Percentiles rank a stretch among this genome's conserved stretches.
These are phyloP conservation scores for Aspergillus carbonarius DNA, from an alignment of 2,329 filamentous ascomycete species.

Conservation along the genomic window DNA sequence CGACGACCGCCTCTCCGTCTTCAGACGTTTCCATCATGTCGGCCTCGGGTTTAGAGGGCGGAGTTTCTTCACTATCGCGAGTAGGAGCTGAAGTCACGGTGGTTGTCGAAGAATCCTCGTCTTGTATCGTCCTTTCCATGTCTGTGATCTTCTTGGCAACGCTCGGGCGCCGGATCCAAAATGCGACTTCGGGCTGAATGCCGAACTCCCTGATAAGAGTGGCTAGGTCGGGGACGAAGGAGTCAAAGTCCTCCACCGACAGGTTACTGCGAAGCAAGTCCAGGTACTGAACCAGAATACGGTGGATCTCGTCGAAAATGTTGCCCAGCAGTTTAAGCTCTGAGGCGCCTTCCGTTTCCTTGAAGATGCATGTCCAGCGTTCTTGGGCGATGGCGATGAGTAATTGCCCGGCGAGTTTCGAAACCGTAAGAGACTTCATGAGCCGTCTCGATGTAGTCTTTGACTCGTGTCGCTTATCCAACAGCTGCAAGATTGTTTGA, in stretches of 20 bases:
- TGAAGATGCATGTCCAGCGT: constrained; percentile 80
- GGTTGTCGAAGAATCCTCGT: constrained; percentile 19
- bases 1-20: constrained; percentile 21
- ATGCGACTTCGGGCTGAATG: constrained; percentile 76
- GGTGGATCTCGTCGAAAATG: constrained; percentile 85
- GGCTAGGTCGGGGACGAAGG: constrained; percentile 71
- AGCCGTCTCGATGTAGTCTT: constrained; percentile 74
- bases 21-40: constrained; percentile 38
- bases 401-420: constrained; percentile 74
- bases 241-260: constrained; percentile 72
- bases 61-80: constrained; percentile 25
- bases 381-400: constrained; percentile 91
- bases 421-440: constrained; percentile 74
- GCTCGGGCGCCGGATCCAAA: constrained; percentile 75
- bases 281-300: constrained; percentile 81
- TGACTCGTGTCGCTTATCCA: constrained; percentile 78
- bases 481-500: constrained; percentile 75
- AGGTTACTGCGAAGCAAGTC: constrained; percentile 84
- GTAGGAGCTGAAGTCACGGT: neutral
- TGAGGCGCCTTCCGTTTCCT: constrained; percentile 62
- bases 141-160: constrained; percentile 64
- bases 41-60: constrained; percentile 14
- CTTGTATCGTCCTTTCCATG: constrained; percentile 35
- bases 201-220: constrained; percentile 75
- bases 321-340: constrained; percentile 88